These are phyloP conservation scores for Microbotryum lychnidis-dioicae DNA, from an alignment of 1,284 basidiomycete genomes.

Conservation along the genomic window DNA sequence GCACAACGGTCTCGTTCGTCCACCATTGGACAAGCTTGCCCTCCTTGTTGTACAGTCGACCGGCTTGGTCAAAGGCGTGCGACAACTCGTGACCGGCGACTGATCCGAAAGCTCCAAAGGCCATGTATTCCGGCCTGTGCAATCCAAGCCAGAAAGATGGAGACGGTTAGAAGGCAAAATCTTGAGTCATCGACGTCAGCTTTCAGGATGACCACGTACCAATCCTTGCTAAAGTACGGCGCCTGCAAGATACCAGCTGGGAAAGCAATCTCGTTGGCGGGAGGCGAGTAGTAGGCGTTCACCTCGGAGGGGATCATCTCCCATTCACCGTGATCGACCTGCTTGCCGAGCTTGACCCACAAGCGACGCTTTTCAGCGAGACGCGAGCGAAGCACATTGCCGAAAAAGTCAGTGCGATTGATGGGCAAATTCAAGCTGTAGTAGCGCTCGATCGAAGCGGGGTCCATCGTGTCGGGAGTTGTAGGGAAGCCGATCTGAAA, in stretches of 20 bases:
- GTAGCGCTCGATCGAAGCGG: slow-evolving; percentile 62
- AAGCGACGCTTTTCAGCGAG: slow-evolving; percentile 45
- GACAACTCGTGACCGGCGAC: slow-evolving; percentile 84
- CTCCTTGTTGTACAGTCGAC: slow-evolving; percentile 54
- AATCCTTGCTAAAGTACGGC: slow-evolving; percentile 79
- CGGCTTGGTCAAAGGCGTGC: slow-evolving; percentile 88
- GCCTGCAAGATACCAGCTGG: slow-evolving; percentile 87
- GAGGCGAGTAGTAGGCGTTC: slow-evolving; percentile 72
- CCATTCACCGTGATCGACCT: slow-evolving; percentile 69
- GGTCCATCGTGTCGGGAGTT: slow-evolving; percentile 68
- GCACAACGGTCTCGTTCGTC: slow-evolving; percentile 72
- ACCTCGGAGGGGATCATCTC: slow-evolving; percentile 69
- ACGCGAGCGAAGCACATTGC: slow-evolving; percentile 61
- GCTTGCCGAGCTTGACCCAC: slow-evolving; percentile 68
- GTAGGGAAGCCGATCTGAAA: slow-evolving; percentile 84
- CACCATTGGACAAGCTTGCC: slow-evolving; percentile 60
- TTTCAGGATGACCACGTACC: slow-evolving; percentile 42
- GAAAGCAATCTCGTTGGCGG: slow-evolving; percentile 84
- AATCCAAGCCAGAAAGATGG: background rate
- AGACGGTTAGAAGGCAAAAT: background rate
- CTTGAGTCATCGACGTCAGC: background rate
- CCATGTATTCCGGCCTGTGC: slow-evolving; percentile 70
- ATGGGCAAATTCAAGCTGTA: slow-evolving; percentile 61
- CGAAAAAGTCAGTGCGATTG: slow-evolving; percentile 65
- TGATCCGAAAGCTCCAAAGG: slow-evolving; percentile 83